These are phyloP conservation scores for Pseudisothecium myosuroides DNA, from an alignment of 225 moss, liverwort and hornwort species.

Conservation along the genomic window DNA sequence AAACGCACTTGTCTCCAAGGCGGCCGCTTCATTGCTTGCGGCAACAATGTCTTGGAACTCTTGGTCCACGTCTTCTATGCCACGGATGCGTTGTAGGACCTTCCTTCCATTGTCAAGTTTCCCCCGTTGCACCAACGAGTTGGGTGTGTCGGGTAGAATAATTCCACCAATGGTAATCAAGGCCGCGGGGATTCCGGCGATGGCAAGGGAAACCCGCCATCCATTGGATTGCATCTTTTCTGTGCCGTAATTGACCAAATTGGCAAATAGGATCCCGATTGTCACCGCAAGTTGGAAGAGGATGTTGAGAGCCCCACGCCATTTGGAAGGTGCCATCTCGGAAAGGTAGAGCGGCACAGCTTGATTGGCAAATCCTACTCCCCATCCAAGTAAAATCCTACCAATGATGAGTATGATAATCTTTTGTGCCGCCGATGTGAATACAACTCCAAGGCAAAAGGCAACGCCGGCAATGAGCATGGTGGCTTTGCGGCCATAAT, in stretches of 20 bases:
- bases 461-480: neutral
- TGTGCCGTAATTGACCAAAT: neutral
- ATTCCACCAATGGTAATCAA: neutral
- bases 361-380: neutral
- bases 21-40: accelerated
- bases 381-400: neutral
- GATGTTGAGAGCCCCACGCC: neutral
- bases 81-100: neutral
- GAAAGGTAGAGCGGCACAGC: neutral
- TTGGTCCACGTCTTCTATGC: neutral
- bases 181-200: accelerated
- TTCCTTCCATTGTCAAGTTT: neutral
- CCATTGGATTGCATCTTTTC: neutral
- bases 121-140: neutral
- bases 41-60: neutral
- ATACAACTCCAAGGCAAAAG: neutral
- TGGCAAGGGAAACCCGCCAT: neutral
- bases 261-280: neutral
- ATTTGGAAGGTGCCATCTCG: neutral
- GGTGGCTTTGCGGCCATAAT: neutral
- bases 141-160: neutral
- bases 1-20: neutral
- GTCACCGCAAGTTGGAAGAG: neutral
- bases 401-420: neutral
- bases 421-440: neutral